Conservation (phyloP, 2,329 filamentous ascomycete species). For the Hortaea sp. region DNA sequence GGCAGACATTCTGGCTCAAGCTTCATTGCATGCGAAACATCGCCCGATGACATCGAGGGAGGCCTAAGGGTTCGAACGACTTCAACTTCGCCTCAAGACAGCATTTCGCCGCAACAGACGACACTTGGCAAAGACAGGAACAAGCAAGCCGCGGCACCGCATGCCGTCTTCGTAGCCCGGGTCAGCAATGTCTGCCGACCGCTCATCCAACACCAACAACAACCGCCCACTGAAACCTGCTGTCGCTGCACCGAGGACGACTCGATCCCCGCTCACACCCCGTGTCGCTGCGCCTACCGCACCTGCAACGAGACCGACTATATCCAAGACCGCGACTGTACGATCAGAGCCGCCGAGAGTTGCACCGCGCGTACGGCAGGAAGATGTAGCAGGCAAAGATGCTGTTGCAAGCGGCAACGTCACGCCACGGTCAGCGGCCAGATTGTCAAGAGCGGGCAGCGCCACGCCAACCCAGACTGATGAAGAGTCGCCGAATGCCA, state of each 20-base stretch:
- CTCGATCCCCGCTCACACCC: slow-evolving; percentile 49
- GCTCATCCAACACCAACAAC: slow-evolving; percentile 40
- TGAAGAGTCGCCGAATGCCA: slow-evolving; percentile 11
- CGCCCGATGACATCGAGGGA: too few relatives aligned
- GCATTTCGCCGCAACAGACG: too few relatives aligned
- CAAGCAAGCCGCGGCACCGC: neutral
- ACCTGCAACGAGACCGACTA: slow-evolving; percentile 23
- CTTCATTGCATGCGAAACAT: too few relatives aligned
- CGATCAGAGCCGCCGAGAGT: slow-evolving; percentile 29
- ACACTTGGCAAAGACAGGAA: too few relatives aligned
- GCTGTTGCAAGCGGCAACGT: slow-evolving; percentile 54
- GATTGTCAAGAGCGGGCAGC: slow-evolving; percentile 63
- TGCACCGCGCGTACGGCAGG: slow-evolving; percentile 14
- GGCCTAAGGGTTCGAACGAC: too few relatives aligned
- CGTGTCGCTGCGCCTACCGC: slow-evolving; percentile 34
- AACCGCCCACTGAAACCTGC: slow-evolving; percentile 57
- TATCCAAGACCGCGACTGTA: slow-evolving; percentile 7
- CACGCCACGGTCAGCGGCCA: slow-evolving; percentile 67
- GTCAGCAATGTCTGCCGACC: slow-evolving; percentile 12
- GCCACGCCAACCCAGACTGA: slow-evolving; percentile 36
- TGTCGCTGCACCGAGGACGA: slow-evolving; percentile 51
- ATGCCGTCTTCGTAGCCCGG: neutral
- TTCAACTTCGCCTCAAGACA: too few relatives aligned
- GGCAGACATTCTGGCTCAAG: too few relatives aligned
- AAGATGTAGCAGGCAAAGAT: slow-evolving; percentile 41